phyloP scores from a whole-genome alignment of 2,329 filamentous ascomycete genomes.

The Colletotrichum cordylinicola region DNA sequence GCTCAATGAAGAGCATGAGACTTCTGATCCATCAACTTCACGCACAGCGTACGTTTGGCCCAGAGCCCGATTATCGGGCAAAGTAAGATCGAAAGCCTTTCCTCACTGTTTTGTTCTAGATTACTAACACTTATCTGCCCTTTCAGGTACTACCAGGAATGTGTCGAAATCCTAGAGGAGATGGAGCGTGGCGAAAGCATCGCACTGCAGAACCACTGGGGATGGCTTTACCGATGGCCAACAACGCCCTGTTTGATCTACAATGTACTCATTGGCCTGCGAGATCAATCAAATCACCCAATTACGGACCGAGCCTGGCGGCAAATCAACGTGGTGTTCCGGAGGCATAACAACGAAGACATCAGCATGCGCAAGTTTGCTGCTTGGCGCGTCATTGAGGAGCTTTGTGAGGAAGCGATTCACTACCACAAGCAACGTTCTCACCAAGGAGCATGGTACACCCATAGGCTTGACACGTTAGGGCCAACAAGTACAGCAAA shows the following conservation, averaged over 20 bases:
- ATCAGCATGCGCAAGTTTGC: conserved; percentile 20
- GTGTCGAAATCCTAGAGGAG: conserved; percentile 23
- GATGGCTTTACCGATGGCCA: conserved; percentile 24
- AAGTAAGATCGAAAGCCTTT: background rate
- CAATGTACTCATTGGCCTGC: conserved; percentile 18
- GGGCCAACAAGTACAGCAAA: background rate
- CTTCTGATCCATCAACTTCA: background rate
- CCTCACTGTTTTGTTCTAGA: background rate
- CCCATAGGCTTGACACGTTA: conserved; percentile 23
- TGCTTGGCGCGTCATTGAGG: conserved; percentile 23
- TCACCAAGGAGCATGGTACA: conserved; percentile 26
- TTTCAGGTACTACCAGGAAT: conserved; percentile 4
- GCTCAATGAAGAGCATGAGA: background rate
- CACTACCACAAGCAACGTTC: conserved; percentile 16
- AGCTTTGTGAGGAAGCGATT: conserved; percentile 25
- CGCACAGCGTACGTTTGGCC: background rate
- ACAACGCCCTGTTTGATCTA: conserved; percentile 8
- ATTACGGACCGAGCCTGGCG: conserved; percentile 23
- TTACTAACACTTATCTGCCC: background rate
- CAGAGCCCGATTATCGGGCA: background rate
- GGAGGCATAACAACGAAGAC: conserved; percentile 22
- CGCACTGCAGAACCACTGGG: conserved; percentile 20
- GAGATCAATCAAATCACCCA: conserved; percentile 16
- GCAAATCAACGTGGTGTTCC: conserved; percentile 23
- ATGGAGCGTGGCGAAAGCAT: conserved; percentile 15